A percentile compares a stretch with the other conserved stretches of the same genome.
These are phyloP conservation scores for Thymus mandschuricus DNA, from an alignment of 257 asterid species.

Conservation along the genomic window DNA sequence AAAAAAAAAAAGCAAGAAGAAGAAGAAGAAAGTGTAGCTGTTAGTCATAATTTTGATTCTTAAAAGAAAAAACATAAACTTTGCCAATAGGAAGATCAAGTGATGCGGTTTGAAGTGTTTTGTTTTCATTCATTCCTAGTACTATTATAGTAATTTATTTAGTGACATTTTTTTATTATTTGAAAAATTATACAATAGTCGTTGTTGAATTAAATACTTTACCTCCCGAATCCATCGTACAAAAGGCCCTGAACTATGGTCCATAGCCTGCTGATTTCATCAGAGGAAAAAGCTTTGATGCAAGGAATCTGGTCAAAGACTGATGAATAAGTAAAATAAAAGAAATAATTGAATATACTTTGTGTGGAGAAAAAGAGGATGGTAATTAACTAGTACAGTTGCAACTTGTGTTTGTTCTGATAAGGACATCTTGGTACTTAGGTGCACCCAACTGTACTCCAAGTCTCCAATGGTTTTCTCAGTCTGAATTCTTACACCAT, in stretches of 20 bases:
- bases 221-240: slow-evolving; percentile 21
- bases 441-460: slow-evolving; percentile 58
- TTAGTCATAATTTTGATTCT: no score
- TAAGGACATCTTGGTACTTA: slow-evolving; percentile 50
- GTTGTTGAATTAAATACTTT: slow-evolving; percentile 14
- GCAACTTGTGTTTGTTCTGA: slow-evolving; percentile 38
- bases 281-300: slow-evolving; percentile 31
- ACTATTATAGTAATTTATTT: no score
- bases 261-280: slow-evolving; percentile 25
- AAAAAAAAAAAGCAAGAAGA: no score
- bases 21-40: no score
- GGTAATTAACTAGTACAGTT: slow-evolving; percentile 31
- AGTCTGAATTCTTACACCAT: slow-evolving; percentile 32
- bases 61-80: no score
- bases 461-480: slow-evolving; percentile 35
- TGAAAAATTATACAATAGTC: no score
- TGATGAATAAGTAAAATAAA: slow-evolving; percentile 13
- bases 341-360: slow-evolving; percentile 29
- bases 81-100: no score
- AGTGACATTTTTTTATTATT: no score
- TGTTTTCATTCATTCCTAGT: no score
- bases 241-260: slow-evolving; percentile 24
- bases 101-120: no score
- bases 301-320: slow-evolving; percentile 48
- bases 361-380: slow-evolving; percentile 21